A percentile compares a stretch with the other conserved stretches of the same genome.
phyloP scores from a whole-genome alignment of 148 eudicot species.

The Selenicereus undatus region DNA sequence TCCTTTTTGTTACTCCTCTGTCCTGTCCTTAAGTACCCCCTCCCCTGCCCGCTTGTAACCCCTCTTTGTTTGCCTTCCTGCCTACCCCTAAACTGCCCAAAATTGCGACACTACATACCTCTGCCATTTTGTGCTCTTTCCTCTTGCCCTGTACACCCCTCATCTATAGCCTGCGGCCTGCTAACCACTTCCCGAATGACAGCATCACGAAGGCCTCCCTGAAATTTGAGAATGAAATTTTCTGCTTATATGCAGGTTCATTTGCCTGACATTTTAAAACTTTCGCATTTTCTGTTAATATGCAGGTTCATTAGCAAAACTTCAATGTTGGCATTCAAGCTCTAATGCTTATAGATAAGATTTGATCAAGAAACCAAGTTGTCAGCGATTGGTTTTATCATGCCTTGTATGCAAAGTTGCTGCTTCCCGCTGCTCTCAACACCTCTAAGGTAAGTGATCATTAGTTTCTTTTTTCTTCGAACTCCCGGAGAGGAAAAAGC shows the following conservation, averaged over 20 bases:
- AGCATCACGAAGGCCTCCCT: neutral
- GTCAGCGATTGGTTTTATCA: constrained; percentile 95
- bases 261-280: too few species aligned
- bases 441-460: constrained; percentile 70
- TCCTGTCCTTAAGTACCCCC: too few species aligned
- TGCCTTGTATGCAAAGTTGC: constrained; percentile 85
- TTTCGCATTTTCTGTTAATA: neutral
- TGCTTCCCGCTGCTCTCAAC: constrained; percentile 88
- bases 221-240: neutral
- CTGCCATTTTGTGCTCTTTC: neutral
- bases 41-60: too few species aligned
- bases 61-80: too few species aligned
- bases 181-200: too few species aligned
- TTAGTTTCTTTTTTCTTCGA: neutral
- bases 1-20: too few species aligned
- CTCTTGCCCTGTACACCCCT: neutral
- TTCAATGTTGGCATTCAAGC: constrained; percentile 96
- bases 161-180: too few species aligned
- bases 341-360: constrained; percentile 86
- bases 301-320: constrained; percentile 93
- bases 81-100: too few species aligned
- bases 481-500: neutral
- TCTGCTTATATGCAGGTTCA: neutral
- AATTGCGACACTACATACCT: neutral
- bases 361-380: constrained; percentile 88